phyloP scores from a whole-genome alignment of 192 early-diverging fungal species.

The Kickxella alabastrina region DNA sequence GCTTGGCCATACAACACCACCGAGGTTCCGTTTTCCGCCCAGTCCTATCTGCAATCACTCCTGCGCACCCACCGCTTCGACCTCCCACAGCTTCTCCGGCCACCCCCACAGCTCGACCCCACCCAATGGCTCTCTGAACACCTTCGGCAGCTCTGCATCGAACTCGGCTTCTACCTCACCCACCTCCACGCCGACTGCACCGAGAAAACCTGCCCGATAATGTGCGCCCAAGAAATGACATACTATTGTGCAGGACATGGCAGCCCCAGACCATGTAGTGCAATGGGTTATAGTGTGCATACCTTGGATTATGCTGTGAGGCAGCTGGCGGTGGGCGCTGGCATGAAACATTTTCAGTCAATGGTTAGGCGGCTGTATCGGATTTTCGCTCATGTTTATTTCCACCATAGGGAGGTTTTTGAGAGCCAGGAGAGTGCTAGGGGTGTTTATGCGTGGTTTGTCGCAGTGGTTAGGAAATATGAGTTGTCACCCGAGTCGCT shows the following conservation, averaged over 20 bases:
- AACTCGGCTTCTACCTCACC: slow-evolving; percentile 74
- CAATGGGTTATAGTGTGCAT: slow-evolving; percentile 90
- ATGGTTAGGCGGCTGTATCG: slow-evolving; percentile 91
- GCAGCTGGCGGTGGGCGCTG: slow-evolving; percentile 64
- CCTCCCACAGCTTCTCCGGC: slow-evolving; percentile 55
- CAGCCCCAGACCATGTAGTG: slow-evolving; percentile 71
- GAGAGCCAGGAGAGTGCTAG: slow-evolving; percentile 79
- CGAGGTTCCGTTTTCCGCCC: slow-evolving; percentile 57
- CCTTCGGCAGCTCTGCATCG: slow-evolving; percentile 81
- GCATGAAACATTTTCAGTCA: slow-evolving; percentile 81
- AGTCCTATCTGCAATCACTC: slow-evolving; percentile 75
- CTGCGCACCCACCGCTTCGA: slow-evolving; percentile 64
- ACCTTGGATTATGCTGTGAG: slow-evolving; percentile 86
- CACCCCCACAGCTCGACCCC: slow-evolving; percentile 61
- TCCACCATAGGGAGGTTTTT: slow-evolving; percentile 87
- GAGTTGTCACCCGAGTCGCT: slow-evolving; percentile 64
- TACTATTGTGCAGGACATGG: slow-evolving; percentile 92
- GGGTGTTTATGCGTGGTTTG: slow-evolving; percentile 67
- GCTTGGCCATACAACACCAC: slow-evolving; percentile 43
- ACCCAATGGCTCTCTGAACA: slow-evolving; percentile 88
- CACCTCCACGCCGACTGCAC: slow-evolving; percentile 76
- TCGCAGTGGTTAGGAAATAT: slow-evolving; percentile 60
- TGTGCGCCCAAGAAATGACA: slow-evolving; percentile 88
- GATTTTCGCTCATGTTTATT: slow-evolving; percentile 96
- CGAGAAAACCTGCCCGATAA: slow-evolving; percentile 72